phyloP scores from a whole-genome alignment of 257 asterid genomes.

The Anisodus tanguticus region DNA sequence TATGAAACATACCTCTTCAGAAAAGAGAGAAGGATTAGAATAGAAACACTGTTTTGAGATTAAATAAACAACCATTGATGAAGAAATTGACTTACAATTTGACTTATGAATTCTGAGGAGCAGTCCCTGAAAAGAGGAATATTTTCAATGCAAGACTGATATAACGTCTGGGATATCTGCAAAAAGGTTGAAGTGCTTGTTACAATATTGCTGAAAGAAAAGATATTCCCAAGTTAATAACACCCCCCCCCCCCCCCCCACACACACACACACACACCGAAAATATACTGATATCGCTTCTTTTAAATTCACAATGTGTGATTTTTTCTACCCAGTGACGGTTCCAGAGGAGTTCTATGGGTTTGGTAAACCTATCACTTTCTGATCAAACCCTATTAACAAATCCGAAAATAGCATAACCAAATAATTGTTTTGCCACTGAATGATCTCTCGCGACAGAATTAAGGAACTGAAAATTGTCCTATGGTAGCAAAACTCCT shows the following conservation, averaged over 20 bases:
- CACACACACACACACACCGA: no score
- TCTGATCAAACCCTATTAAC: background rate
- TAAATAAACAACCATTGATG: background rate
- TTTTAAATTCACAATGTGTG: background rate
- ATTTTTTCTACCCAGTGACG: background rate
- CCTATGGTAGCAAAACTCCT: background rate
- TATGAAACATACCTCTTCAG: background rate
- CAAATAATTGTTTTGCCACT: background rate
- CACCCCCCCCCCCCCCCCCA: background rate
- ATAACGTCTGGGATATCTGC: conserved; percentile 84
- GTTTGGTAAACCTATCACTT: background rate
- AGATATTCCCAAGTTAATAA: background rate
- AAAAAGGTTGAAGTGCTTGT: conserved; percentile 31
- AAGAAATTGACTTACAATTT: conserved; percentile 66
- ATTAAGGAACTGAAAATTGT: background rate
- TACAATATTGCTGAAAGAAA: background rate
- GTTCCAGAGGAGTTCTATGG: background rate
- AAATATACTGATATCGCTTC: background rate
- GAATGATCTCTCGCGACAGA: background rate
- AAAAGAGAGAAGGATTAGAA: conserved; percentile 1
- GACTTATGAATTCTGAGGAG: conserved; percentile 82
- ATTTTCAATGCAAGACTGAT: conserved; percentile 66
- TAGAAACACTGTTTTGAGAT: background rate
- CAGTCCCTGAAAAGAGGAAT: conserved; percentile 79
- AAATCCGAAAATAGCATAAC: background rate